Conservation (phyloP, 495 filamentous ascomycete species). For the Neurospora sp. region DNA sequence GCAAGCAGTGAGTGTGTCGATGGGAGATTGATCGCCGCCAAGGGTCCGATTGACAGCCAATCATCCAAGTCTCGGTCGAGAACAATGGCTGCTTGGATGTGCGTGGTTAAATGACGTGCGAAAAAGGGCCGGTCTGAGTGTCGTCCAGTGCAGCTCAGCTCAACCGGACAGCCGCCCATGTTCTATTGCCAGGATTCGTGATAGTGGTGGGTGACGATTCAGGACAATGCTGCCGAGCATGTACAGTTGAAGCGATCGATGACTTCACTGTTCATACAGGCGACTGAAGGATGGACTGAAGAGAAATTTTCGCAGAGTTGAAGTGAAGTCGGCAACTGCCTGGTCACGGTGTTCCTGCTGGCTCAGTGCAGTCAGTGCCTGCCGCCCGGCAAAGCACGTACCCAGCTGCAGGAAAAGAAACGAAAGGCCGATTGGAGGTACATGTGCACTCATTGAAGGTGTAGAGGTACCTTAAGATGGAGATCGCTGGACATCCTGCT, state of each 20-base stretch:
- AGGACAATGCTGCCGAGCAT: not conserved
- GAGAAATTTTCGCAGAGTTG: not conserved
- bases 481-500: not conserved
- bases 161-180: not conserved
- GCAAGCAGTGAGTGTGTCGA: slow-evolving; percentile 3
- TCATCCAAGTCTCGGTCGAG: not conserved
- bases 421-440: not conserved
- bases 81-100: not conserved
- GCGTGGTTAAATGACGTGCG: not conserved
- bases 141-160: not conserved
- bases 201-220: not conserved
- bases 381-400: not conserved
- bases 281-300: not conserved
- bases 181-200: not conserved
- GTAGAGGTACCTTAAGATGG: not conserved
- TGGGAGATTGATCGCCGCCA: slow-evolving; percentile 14
- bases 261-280: not conserved
- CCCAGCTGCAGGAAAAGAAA: not conserved
- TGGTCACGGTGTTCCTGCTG: not conserved
- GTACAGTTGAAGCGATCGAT: not conserved
- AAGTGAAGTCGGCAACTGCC: not conserved
- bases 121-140: not conserved
- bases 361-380: not conserved
- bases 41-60: not conserved
- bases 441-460: not conserved